Conservation (phyloP, 805 yeast species). For the Yamadazyma paraphyllophila region DNA sequence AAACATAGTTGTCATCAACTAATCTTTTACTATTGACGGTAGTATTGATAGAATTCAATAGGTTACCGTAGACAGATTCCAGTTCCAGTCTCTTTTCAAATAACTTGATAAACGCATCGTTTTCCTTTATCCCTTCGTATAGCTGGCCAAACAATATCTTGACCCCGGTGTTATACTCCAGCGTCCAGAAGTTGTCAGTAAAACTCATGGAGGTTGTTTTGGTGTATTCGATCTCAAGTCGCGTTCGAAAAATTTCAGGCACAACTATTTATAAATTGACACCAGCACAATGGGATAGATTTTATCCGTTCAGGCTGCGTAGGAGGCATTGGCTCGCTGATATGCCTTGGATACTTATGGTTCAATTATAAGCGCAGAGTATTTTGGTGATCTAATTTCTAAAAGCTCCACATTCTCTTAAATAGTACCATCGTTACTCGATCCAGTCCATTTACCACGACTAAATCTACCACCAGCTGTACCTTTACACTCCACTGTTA, state of each 20-base stretch:
- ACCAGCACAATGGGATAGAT: neutral
- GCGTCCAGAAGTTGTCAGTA: conserved; percentile 76
- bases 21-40: conserved; percentile 41
- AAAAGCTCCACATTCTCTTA: no score
- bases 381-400: no score
- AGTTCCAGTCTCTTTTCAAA: conserved; percentile 70
- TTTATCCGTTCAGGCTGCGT: neutral
- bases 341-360: no score
- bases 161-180: conserved; percentile 57
- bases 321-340: neutral
- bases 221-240: neutral
- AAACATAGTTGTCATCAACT: conserved; percentile 55
- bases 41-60: conserved; percentile 41
- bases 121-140: conserved; percentile 65
- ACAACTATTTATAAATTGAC: neutral
- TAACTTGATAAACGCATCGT: conserved; percentile 62
- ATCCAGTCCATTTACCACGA: no score
- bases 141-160: conserved; percentile 51
- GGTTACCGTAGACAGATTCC: conserved; percentile 64
- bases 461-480: no score
- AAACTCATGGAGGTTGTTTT: conserved; percentile 44
- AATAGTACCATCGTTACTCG: no score
- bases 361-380: no score
- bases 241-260: conserved; percentile 5
- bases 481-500: no score